A percentile compares a stretch with the other conserved stretches of the same genome.
phyloP scores from a whole-genome alignment of 768 basidiomycete genomes.

The Tricholoma terreum region DNA sequence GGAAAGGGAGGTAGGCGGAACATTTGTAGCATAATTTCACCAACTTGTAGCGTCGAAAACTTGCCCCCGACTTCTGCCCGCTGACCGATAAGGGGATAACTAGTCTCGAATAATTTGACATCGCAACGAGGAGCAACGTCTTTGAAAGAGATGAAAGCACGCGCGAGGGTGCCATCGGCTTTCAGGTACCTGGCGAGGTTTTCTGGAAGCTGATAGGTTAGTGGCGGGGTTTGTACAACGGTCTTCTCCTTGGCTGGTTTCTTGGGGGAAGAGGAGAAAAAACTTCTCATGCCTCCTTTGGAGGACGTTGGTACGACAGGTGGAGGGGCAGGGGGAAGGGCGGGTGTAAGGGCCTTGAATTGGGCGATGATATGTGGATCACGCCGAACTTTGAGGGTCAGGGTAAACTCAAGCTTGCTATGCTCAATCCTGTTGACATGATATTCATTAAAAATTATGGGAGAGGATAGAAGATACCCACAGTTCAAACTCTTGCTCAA shows the following conservation, averaged over 20 bases:
- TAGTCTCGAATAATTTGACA: conserved; percentile 79
- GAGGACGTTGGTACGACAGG: conserved; percentile 48
- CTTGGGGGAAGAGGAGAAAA: conserved; percentile 76
- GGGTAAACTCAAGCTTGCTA: conserved; percentile 91
- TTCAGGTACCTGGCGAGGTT: conserved; percentile 82
- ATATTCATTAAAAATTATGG: background rate
- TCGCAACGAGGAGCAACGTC: conserved; percentile 83
- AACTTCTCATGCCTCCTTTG: conserved; percentile 68
- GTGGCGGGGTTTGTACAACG: conserved; percentile 34
- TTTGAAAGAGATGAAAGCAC: conserved; percentile 86
- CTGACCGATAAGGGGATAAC: conserved; percentile 78
- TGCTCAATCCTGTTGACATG: conserved; percentile 63
- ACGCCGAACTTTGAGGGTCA: conserved; percentile 81
- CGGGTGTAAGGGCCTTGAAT: conserved; percentile 58
- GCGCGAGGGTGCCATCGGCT: conserved; percentile 83
- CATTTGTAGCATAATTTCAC: conserved; percentile 86
- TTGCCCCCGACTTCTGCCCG: conserved; percentile 55
- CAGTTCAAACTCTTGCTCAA: conserved; percentile 92
- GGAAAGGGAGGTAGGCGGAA: conserved; percentile 88
- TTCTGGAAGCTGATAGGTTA: conserved; percentile 54
- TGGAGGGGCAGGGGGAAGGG: conserved; percentile 33
- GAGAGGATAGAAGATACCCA: conserved; percentile 35
- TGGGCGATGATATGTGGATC: conserved; percentile 84
- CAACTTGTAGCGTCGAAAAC: conserved; percentile 67
- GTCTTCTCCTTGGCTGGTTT: conserved; percentile 50